These are phyloP conservation scores for Hura crepitans DNA, from an alignment of 441 rosid genomes.

Conservation along the genomic window DNA sequence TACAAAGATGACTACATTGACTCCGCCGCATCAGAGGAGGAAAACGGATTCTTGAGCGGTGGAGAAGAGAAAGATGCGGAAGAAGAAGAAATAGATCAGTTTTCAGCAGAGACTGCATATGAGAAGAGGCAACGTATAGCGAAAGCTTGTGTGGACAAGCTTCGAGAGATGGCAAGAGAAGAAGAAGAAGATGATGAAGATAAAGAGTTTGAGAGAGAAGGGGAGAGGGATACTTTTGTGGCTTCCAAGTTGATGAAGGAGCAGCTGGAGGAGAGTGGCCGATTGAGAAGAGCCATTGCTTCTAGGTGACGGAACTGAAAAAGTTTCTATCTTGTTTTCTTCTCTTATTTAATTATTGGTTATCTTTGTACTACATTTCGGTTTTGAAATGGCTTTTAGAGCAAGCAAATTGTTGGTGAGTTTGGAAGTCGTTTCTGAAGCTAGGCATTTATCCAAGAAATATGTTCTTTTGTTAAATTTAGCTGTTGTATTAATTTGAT, in stretches of 20 bases:
- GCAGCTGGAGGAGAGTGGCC: conserved; percentile 86
- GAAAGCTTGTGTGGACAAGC: conserved; percentile 38
- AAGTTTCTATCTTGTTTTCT: not conserved
- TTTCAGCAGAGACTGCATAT: conserved; percentile 49
- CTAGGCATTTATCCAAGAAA: not conserved
- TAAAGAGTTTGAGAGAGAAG: conserved; percentile 46
- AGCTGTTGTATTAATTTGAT: not conserved
- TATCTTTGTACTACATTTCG: not conserved
- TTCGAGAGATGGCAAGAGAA: conserved; percentile 40
- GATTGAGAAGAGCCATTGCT: conserved; percentile 62
- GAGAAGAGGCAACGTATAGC: conserved; percentile 78
- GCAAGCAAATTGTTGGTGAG: not conserved
- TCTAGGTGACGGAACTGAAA: conserved; percentile 47
- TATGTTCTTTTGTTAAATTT: not conserved
- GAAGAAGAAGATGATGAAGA: conserved; percentile 43
- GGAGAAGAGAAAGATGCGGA: conserved; percentile 39
- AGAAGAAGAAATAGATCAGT: conserved; percentile 33
- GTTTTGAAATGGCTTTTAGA: not conserved
- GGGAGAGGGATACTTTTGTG: conserved; percentile 54
- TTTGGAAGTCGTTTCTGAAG: not conserved
- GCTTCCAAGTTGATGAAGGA: conserved; percentile 63
- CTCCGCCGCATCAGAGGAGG: conserved; percentile 52
- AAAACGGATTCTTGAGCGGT: conserved; percentile 18
- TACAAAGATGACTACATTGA: conserved; percentile 46
- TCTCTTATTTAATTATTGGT: not conserved